Evolutionary conservation across 345 rosid genomes (phyloP).

Genomic region (Kernera saxatilis): DNA sequence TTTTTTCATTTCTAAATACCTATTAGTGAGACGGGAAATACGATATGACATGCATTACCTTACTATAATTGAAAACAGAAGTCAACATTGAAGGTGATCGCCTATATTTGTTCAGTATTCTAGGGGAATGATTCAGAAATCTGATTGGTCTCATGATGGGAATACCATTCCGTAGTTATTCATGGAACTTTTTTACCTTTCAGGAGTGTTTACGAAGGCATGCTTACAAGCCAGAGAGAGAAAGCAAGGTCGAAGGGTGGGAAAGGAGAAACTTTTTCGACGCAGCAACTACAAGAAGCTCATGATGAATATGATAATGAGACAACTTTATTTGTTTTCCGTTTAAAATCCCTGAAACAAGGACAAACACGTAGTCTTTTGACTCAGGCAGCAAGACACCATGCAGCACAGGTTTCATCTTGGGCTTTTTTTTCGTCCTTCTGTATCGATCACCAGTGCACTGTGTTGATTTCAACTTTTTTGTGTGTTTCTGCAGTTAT

Average conservation of each 20-base stretch:
- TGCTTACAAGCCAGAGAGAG: constrained; percentile 59
- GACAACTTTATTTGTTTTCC: constrained; percentile 82
- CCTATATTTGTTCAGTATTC: constrained; percentile 2
- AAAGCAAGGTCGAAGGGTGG: constrained; percentile 68
- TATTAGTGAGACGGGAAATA: not conserved
- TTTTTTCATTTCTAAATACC: constrained; percentile 2
- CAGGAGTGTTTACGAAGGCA: constrained; percentile 65
- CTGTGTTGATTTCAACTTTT: not conserved
- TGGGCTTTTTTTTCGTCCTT: not conserved
- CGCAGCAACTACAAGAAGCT: constrained; percentile 71
- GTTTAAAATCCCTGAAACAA: constrained; percentile 86
- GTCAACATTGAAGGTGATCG: not conserved
- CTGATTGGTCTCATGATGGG: not conserved
- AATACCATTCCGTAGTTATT: not conserved
- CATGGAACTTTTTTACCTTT: constrained; percentile 28
- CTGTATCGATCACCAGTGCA: not conserved
- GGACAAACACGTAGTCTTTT: constrained; percentile 96
- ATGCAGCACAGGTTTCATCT: constrained; percentile 91
- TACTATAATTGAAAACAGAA: not conserved
- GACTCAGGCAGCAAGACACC: constrained; percentile 96
- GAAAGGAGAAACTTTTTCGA: constrained; percentile 63
- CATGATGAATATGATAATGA: constrained; percentile 79
- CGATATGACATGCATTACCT: not conserved
- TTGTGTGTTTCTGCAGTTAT: constrained; percentile 49
- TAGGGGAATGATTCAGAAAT: not conserved